These are phyloP conservation scores for Karstenula rhodostoma DNA, from an alignment of 2,329 filamentous ascomycete species.

Conservation along the genomic window DNA sequence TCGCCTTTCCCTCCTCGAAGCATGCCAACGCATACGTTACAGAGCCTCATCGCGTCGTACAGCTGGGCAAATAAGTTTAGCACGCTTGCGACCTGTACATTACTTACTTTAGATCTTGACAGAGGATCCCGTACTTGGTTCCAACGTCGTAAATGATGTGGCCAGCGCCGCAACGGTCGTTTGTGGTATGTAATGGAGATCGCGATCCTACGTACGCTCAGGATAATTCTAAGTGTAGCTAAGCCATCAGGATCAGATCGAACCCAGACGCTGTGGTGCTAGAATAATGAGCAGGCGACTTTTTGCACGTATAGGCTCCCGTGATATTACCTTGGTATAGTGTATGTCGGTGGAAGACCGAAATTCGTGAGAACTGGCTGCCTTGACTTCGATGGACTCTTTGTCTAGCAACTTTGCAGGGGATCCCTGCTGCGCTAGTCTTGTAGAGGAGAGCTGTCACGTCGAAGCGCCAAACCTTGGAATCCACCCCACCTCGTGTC, in stretches of 20 bases:
- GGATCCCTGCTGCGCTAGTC: background rate
- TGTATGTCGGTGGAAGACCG: no score
- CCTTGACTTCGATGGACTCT: background rate
- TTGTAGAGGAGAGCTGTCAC: background rate
- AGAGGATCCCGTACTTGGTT: no score
- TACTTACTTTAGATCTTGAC: background rate
- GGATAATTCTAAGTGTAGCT: no score
- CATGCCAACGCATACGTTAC: slow-evolving; percentile 19
- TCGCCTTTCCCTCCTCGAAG: slow-evolving; percentile 17
- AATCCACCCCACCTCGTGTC: background rate
- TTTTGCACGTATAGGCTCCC: no score
- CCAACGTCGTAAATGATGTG: no score
- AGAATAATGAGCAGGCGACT: no score
- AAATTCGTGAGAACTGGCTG: background rate
- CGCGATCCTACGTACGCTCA: no score
- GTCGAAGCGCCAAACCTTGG: background rate
- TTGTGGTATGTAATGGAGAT: no score
- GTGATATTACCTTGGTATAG: no score
- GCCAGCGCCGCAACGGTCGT: no score
- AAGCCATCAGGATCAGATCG: no score
- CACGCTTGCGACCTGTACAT: background rate
- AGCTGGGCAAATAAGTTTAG: background rate
- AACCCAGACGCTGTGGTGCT: no score
- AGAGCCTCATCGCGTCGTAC: slow-evolving; percentile 11
- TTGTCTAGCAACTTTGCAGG: slow-evolving; percentile 49